Evolutionary conservation across 352 stramenopile species (phyloP), one percentile per base, ranked within the genome.

Genomic region (Pythium folliculosum): DNA sequence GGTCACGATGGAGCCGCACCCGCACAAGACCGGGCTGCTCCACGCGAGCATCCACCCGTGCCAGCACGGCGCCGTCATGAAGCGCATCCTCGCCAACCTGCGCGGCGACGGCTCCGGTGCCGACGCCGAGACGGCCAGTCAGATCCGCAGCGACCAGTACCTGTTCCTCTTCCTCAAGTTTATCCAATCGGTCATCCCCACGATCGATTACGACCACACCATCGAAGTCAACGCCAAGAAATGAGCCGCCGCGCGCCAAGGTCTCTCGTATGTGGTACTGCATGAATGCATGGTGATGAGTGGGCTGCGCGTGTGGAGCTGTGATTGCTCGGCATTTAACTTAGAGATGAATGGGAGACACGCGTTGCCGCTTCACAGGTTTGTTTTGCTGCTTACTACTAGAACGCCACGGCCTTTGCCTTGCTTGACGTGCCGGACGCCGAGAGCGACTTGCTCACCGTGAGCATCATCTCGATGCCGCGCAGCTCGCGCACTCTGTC

Each of bases 161-260:
- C 74, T 99, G 38, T 99, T 99, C 72, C 91, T 99, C 45, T 99
- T 99, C 81, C 88, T 99, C 64, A 99, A 99, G 82, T 99, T 99
- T 77, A 97, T 99, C 38, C 95, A 97, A 77, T 98, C 89, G 67
- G 98, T 99, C 53, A 97, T 99, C 66, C 97, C 98, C 0, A 99
- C 97, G 12, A 99, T 99, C 73, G 97, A 99, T 78, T 99, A 99
- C 77, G 97, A 99, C 86, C 98, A 99, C 82, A 99, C 97, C 22
- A 98, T 98, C 77, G 94, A 99, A 73, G 95, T 99, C 58, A 88
- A 96, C 68, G 85, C 85, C n/a, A 63, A 61, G 23, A 67, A 69
- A 35, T 69, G 44, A 70, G 17, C 19, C 32, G 12, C 35, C 12
- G 3, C 14, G 48, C 22, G 25, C 44, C 51, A 25, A 25, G 19